Evolutionary conservation across 345 rosid species (phyloP).

Genomic region (Hypericum perforatum): DNA sequence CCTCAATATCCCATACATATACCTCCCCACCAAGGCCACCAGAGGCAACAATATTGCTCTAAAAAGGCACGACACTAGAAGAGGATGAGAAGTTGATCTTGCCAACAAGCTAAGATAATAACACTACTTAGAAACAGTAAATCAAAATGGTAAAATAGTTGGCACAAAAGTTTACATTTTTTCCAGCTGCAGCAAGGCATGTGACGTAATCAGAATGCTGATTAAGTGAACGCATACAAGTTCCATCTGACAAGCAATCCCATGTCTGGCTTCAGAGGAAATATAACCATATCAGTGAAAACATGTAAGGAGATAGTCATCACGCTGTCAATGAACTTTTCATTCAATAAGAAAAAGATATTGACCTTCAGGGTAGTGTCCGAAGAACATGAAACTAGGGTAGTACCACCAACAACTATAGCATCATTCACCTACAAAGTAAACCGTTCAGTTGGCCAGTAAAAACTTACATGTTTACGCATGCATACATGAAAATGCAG

Average conservation of each 20-base stretch:
- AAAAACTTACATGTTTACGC: no score
- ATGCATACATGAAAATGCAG: no score
- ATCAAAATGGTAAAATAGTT: no score
- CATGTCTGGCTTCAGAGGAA: slow-evolving; percentile 43
- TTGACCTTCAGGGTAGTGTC: slow-evolving; percentile 92
- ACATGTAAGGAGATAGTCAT: slow-evolving; percentile 4
- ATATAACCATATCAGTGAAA: slow-evolving; percentile 8
- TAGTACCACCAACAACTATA: slow-evolving; percentile 63
- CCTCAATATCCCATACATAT: slow-evolving; percentile 97
- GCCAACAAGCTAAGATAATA: background rate
- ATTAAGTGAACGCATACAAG: slow-evolving; percentile 70
- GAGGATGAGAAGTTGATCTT: slow-evolving; percentile 49
- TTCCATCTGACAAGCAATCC: slow-evolving; percentile 83
- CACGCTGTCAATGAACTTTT: background rate
- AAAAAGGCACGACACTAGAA: slow-evolving; percentile 56
- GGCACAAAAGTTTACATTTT: slow-evolving; percentile 51
- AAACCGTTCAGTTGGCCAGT: no score
- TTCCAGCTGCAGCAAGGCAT: slow-evolving; percentile 74
- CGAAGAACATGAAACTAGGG: slow-evolving; percentile 92
- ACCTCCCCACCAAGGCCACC: slow-evolving; percentile 99
- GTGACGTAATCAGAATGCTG: slow-evolving; percentile 98
- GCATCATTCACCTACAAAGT: slow-evolving; percentile 74
- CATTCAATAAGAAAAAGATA: slow-evolving; percentile 4
- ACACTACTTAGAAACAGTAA: no score
- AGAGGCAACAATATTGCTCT: slow-evolving; percentile 95